These are phyloP conservation scores for Cryomyces minteri DNA, from an alignment of 495 filamentous ascomycete species.

Conservation along the genomic window DNA sequence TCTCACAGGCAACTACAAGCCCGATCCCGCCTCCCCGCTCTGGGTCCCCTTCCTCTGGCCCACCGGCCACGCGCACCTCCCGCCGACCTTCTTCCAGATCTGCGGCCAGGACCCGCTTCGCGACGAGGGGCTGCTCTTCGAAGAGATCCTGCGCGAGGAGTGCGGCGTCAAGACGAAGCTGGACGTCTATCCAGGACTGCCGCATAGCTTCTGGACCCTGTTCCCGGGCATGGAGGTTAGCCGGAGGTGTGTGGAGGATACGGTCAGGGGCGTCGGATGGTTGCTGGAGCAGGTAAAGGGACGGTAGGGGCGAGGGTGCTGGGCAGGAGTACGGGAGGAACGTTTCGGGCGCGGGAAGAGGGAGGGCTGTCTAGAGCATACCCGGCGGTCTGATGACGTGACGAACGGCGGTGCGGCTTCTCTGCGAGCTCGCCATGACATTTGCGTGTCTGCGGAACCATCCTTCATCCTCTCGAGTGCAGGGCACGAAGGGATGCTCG, in stretches of 20 bases:
- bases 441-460: no score
- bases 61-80: conserved; percentile 12
- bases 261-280: conserved; percentile 12
- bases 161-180: conserved; percentile 20
- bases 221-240: conserved; percentile 9
- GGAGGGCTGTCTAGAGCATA: no score
- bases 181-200: conserved; percentile 25
- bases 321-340: no score
- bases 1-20: background rate
- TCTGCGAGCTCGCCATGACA: no score
- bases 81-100: conserved; percentile 24
- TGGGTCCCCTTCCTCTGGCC: background rate
- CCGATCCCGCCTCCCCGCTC: background rate
- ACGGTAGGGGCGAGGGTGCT: background rate
- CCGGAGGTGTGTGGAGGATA: conserved; percentile 10
- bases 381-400: no score
- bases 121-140: conserved; percentile 18
- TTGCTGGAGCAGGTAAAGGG: conserved; percentile 3
- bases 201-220: conserved; percentile 22
- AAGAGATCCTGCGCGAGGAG: conserved; percentile 12
- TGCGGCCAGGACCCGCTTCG: conserved; percentile 20
- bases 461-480: no score
- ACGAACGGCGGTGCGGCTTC: no score
- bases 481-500: no score
- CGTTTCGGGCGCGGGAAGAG: no score